phyloP scores from a whole-genome alignment of 768 basidiomycete genomes.

The Leccinum ochraceum region DNA sequence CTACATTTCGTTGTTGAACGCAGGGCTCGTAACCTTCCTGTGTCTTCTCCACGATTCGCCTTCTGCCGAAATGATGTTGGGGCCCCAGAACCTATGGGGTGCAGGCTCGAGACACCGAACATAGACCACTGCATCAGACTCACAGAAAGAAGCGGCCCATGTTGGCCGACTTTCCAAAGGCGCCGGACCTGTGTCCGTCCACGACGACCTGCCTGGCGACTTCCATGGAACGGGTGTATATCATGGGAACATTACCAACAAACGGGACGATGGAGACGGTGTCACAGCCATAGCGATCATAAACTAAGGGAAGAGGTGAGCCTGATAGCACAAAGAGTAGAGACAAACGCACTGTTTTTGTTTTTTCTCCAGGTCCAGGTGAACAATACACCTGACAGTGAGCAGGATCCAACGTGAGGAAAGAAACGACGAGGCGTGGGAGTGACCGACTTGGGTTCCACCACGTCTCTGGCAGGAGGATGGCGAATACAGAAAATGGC shows the following conservation, averaged over 20 bases:
- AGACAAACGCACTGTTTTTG: slow-evolving; percentile 12
- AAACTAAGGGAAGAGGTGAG: slow-evolving; percentile 15
- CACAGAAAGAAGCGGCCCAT: slow-evolving; percentile 18
- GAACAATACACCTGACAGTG: slow-evolving; percentile 14
- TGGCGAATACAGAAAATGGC: slow-evolving; percentile 9
- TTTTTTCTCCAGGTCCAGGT: slow-evolving; percentile 27
- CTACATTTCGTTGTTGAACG: slow-evolving; percentile 27
- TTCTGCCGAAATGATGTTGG: slow-evolving; percentile 15
- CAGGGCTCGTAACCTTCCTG: slow-evolving; percentile 21
- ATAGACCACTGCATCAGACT: slow-evolving; percentile 3
- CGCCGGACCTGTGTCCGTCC: slow-evolving; percentile 18
- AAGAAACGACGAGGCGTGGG: not conserved
- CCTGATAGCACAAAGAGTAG: not conserved
- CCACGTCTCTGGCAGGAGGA: slow-evolving; percentile 18
- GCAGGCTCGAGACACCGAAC: not conserved
- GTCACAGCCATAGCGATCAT: slow-evolving; percentile 18
- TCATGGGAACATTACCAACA: slow-evolving; percentile 15
- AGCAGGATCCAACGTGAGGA: not conserved
- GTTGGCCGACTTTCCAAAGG: slow-evolving; percentile 18
- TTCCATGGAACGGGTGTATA: slow-evolving; percentile 26
- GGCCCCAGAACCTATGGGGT: slow-evolving; percentile 18
- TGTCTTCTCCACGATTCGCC: slow-evolving; percentile 24
- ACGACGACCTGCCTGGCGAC: slow-evolving; percentile 23
- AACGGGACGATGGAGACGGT: slow-evolving; percentile 27
- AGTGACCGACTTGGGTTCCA: slow-evolving; percentile 22